Base-by-base conservation (phyloP, 2,329 filamentous ascomycete genomes). In the Colletotrichum coccodes region DNA sequence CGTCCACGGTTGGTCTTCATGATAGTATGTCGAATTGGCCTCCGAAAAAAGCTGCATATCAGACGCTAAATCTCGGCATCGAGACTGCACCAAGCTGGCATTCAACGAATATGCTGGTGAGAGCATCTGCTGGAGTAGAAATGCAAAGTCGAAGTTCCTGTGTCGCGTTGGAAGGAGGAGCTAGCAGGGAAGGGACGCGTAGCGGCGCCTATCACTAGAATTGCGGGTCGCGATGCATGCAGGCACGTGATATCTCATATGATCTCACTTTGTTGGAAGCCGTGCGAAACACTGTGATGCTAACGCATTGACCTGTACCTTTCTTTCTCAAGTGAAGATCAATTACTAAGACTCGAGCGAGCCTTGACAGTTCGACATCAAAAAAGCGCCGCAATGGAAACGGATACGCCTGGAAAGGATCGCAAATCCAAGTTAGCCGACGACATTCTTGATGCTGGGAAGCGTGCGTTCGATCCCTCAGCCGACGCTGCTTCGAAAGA, bases 391-490 rank as follows among this genome's bases (percentile, higher is more conserved):
- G 56, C 30, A 26, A 72, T 72, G 71, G 67, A 65, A 46, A 32
- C 44, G n/a, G 47, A 66, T 18, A 47, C 53, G 11, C 38, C 63
- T 16, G 70, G 49, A 36, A 60, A 46, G 8, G 62, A 71, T 12
- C 49, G 46, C 18, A 62, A 60, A 26, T 61, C 58, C 14, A 68
- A 60, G 11, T 61, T 82, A 36, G 72, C 78, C 26, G 76, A 81
- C 36, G 69, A 74, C 0, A 74, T 82, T 42, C 75, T 83, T 38
- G 77, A 82, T 46, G 75, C 80, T 16, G 86, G 83, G 5, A 83
- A 79, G 32, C 83, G 81, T 47, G 87, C 87, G 1, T 89, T 86
- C 65, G 78, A 84, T 58, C 86, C 87, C 2, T 78, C 76, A 4
- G 71, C 74, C 12, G 76, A 81, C 47, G 73, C 75, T 8, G 72